phyloP scores from a whole-genome alignment of 2,329 filamentous ascomycete genomes.

The Mycogone perniciosa region DNA sequence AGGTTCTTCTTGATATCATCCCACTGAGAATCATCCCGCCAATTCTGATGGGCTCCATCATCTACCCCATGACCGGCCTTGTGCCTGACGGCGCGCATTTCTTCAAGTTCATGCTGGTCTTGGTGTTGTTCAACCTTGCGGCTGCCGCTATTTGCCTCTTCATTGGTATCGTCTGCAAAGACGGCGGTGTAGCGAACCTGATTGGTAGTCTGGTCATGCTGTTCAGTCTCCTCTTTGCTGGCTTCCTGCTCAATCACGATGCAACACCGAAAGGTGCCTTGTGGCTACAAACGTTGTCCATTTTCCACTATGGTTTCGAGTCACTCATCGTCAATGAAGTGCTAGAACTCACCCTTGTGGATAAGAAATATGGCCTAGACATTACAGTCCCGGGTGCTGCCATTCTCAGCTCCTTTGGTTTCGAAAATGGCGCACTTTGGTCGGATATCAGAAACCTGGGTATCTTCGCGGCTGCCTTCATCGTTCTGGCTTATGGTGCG shows the following conservation, averaged over 20 bases:
- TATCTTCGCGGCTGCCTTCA: constrained; percentile 74
- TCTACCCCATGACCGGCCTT: constrained; percentile 96
- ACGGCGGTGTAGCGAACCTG: constrained; percentile 83
- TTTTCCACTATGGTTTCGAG: constrained; percentile 98
- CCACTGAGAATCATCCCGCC: constrained; percentile 91
- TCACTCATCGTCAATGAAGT: constrained; percentile 97
- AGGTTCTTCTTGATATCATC: constrained; percentile 97
- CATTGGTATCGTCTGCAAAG: constrained; percentile 91
- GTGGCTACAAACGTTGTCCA: constrained; percentile 90
- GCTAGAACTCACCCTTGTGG: constrained; percentile 77
- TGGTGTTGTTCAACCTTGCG: constrained; percentile 93
- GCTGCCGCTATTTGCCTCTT: constrained; percentile 91
- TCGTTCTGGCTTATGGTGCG: constrained; percentile 79
- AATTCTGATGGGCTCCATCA: constrained; percentile 88
- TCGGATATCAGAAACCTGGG: constrained; percentile 73
- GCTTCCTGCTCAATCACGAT: constrained; percentile 88
- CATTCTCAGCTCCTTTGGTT: constrained; percentile 91
- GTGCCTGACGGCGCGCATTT: constrained; percentile 78
- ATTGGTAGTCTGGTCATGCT: constrained; percentile 96
- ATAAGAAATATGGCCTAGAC: constrained; percentile 92
- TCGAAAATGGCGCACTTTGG: constrained; percentile 83
- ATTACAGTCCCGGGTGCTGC: constrained; percentile 93
- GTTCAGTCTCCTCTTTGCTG: constrained; percentile 91
- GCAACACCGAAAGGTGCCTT: constrained; percentile 78
- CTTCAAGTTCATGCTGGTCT: constrained; percentile 81